A percentile compares a stretch with the other conserved stretches of the same genome.
phyloP scores from a whole-genome alignment of 768 basidiomycete genomes.

The Mycena latifolia region DNA sequence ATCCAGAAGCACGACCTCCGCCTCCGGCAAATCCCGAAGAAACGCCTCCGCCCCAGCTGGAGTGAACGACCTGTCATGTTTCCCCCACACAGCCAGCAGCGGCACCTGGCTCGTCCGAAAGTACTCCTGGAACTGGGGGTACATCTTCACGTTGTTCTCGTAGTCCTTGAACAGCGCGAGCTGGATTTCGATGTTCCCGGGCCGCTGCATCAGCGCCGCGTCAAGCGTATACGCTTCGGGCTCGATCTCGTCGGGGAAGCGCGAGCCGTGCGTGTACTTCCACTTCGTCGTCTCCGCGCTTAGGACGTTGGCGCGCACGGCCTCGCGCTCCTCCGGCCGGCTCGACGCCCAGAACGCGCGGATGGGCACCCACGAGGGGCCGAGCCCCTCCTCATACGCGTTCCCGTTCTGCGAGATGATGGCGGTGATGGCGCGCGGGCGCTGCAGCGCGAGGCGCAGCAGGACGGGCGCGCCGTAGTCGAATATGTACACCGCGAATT shows the following conservation, averaged over 20 bases:
- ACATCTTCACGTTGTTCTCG: constrained; percentile 53
- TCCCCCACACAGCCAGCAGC: constrained; percentile 62
- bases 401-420: constrained; percentile 64
- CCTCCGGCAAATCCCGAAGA: constrained; percentile 49
- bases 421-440: constrained; percentile 55
- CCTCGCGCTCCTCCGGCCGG: constrained; percentile 40
- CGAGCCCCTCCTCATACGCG: constrained; percentile 59
- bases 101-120: constrained; percentile 52
- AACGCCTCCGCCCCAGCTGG: constrained; percentile 58
- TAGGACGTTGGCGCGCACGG: constrained; percentile 36
- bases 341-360: constrained; percentile 46
- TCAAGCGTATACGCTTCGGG: constrained; percentile 57
- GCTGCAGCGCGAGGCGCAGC: constrained; percentile 51
- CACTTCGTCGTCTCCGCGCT: constrained; percentile 48
- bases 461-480: constrained; percentile 59
- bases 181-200: constrained; percentile 55
- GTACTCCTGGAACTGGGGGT: constrained; percentile 59
- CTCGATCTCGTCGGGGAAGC: constrained; percentile 47
- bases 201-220: constrained; percentile 50
- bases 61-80: constrained; percentile 56
- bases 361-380: constrained; percentile 53
- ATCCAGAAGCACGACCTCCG: constrained; percentile 53
- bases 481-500: constrained; percentile 60
- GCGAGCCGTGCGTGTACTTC: constrained; percentile 52
- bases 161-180: constrained; percentile 55